Base-by-base conservation (phyloP, 2,329 filamentous ascomycete species). In the Emergomyces orientalis region DNA sequence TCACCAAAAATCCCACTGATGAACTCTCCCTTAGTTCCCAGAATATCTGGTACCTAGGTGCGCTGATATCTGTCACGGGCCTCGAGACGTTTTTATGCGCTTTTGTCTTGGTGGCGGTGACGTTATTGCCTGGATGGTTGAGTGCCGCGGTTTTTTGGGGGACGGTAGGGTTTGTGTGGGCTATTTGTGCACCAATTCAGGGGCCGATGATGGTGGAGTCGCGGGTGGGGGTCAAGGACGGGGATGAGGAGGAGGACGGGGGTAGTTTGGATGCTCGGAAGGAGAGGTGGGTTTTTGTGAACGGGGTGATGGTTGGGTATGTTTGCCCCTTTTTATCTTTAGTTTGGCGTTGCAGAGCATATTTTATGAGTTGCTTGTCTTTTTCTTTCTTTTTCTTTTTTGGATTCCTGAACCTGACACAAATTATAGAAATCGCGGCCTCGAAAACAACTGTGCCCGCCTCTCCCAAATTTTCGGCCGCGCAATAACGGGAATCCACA, bases 401-500 rank as follows among this genome's bases (percentile, higher is more conserved):
- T n/a, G 13, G 14, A 6, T 7, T 54, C 30, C 49, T 30, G 30
- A 32, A 32, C 25, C 3, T 9, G 8, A 7, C 25, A 22, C 9
- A 32, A 17, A 27, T 32, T 30, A 14, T 60, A 74, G 72, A 2
- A 76, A 83, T 61, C 82, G 86, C 69, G 90, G 88, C 86, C 78
- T 90, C 67, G 83, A 87, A 73, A 82, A 78, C 65, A 91, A 90
- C 68, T 77, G 92, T 64, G 84, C 92, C 71, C 83, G 87, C 1
- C 77, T 93, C 4, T 85, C 88, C 0, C 74, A 86, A 56, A 91
- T 87, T 0, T 93, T 93, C 71, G 83, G 85, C 43, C 83, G 89
- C 1, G 87, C 84, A 0, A 76, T 93, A 4, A 79, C 85, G 0
- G 89, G 89, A 32, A 84, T 93, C 14, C 90, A 92, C 69, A 93